Conservation (phyloP, 495 filamentous ascomycete genomes). For the Polyplosphaeria fusca region DNA sequence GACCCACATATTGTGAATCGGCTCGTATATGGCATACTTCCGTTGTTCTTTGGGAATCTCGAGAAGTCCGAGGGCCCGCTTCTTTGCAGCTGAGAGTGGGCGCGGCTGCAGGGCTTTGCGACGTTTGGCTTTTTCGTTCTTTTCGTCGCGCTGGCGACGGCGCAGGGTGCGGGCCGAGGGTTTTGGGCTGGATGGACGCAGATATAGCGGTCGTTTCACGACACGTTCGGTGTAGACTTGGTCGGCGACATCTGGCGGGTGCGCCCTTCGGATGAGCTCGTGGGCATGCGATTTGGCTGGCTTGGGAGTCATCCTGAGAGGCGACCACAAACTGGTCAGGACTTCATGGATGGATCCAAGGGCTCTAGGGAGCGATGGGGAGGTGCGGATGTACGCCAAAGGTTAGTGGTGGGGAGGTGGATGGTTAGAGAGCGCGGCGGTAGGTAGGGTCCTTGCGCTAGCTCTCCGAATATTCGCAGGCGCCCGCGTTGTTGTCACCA, state of each 20-base stretch:
- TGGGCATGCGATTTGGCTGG: conserved; percentile 49
- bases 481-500: too few relatives aligned
- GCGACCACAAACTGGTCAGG: too few relatives aligned
- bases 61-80: conserved; percentile 68
- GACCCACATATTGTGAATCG: conserved; percentile 74
- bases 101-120: conserved; percentile 58
- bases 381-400: too few relatives aligned
- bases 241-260: conserved; percentile 64
- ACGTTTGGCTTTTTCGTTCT: conserved; percentile 51
- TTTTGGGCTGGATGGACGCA: conserved; percentile 66
- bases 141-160: conserved; percentile 61
- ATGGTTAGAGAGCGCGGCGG: too few relatives aligned
- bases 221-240: conserved; percentile 78
- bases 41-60: conserved; percentile 64
- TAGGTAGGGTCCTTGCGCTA: too few relatives aligned
- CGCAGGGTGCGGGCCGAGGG: conserved; percentile 34
- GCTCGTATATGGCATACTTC: conserved; percentile 73
- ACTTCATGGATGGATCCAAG: too few relatives aligned
- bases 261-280: conserved; percentile 67
- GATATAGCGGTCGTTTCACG: conserved; percentile 74
- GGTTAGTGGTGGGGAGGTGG: too few relatives aligned
- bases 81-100: conserved; percentile 77
- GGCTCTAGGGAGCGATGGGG: too few relatives aligned
- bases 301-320: too few relatives aligned
- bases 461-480: too few relatives aligned